Evolutionary conservation across 441 rosid genomes (phyloP).

Genomic region (Pelargonium fulgidum): DNA sequence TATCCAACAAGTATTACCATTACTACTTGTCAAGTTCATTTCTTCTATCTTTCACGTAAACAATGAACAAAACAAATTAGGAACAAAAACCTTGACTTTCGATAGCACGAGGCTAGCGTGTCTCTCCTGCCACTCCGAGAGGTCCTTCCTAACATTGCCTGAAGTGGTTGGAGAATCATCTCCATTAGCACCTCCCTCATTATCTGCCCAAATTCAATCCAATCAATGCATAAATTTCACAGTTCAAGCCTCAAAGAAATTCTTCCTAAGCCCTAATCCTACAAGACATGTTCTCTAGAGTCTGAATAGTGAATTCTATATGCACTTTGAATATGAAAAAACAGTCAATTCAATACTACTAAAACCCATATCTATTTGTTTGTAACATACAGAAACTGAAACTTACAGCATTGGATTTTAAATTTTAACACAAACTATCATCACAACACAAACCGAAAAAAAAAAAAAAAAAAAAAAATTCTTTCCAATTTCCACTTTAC

Average conservation of each 20-base stretch:
- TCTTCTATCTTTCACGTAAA: no score
- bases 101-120: constrained; percentile 66
- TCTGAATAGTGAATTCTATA: not conserved
- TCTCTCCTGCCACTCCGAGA: constrained; percentile 79
- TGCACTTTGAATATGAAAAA: not conserved
- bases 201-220: constrained; percentile 34
- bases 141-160: constrained; percentile 46
- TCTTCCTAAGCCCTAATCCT: not conserved
- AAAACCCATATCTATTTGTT: not conserved
- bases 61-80: not conserved
- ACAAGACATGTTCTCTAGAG: not conserved
- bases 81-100: constrained; percentile 48
- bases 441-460: not conserved
- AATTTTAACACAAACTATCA: not conserved
- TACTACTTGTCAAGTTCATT: no score
- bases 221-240: not conserved
- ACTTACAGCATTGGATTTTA: not conserved
- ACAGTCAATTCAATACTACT: not conserved
- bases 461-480: not conserved
- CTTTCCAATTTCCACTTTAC: not conserved
- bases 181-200: constrained; percentile 27
- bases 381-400: not conserved
- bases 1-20: no score
- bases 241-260: not conserved
- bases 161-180: constrained; percentile 37